Percentiles rank a stretch among this genome's conserved stretches.
These are phyloP conservation scores for Fragaria vesca DNA, from an alignment of 306 rosid species.

Conservation along the genomic window DNA sequence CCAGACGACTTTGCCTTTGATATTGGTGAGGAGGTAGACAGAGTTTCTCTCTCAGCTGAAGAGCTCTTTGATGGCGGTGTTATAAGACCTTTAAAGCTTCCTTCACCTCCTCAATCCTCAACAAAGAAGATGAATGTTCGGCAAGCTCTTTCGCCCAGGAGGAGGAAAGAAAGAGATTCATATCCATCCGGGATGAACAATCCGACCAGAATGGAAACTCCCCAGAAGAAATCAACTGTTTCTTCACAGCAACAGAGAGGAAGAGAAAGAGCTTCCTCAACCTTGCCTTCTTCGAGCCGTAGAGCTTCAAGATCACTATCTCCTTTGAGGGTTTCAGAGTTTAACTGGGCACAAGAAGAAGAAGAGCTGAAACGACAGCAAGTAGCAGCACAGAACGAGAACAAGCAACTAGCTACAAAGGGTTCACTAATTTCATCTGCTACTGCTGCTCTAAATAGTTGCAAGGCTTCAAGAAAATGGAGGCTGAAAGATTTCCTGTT, in stretches of 20 bases:
- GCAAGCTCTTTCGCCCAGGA: slow-evolving; percentile 34
- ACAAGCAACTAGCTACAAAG: slow-evolving; percentile 20
- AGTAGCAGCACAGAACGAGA: slow-evolving; percentile 16
- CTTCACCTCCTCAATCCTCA: slow-evolving; percentile 25
- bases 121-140: slow-evolving; percentile 29
- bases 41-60: slow-evolving; percentile 65
- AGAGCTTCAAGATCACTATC: slow-evolving; percentile 68
- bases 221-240: slow-evolving; percentile 5
- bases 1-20: slow-evolving; percentile 55
- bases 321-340: slow-evolving; percentile 51
- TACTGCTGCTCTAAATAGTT: slow-evolving; percentile 23
- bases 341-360: slow-evolving; percentile 46
- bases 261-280: slow-evolving; percentile 39
- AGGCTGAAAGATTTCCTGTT: slow-evolving; percentile 65
- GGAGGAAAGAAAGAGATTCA: slow-evolving; percentile 19
- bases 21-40: slow-evolving; percentile 36
- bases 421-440: slow-evolving; percentile 13
- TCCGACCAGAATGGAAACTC: slow-evolving; percentile 11
- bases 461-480: slow-evolving; percentile 65
- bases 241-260: slow-evolving; percentile 45
- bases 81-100: slow-evolving; percentile 50
- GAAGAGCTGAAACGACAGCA: slow-evolving; percentile 26
- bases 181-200: background rate
- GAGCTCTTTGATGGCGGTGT: slow-evolving; percentile 77
- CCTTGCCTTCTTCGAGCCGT: slow-evolving; percentile 35